These are phyloP conservation scores for Yamadazyma songkhlaensis DNA, from an alignment of 1,139 yeast genomes.

Conservation along the genomic window DNA sequence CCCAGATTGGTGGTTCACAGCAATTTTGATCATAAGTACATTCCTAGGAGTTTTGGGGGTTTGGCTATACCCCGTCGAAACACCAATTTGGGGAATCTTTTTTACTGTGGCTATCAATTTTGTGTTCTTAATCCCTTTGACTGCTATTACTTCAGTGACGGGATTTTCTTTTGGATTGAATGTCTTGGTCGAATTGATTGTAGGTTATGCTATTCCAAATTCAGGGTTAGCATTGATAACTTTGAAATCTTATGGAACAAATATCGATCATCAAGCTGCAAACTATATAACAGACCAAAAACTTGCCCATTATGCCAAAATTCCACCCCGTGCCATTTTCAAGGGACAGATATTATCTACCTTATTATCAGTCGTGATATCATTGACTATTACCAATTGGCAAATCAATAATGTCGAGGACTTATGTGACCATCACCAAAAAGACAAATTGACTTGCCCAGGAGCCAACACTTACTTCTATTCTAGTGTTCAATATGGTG, in stretches of 20 bases:
- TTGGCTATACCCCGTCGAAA: conserved; percentile 42
- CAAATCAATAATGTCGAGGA: conserved; percentile 36
- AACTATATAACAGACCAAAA: conserved; percentile 55
- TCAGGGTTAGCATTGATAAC: conserved; percentile 60
- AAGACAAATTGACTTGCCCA: conserved; percentile 47
- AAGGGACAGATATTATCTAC: conserved; percentile 54
- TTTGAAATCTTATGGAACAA: conserved; percentile 57
- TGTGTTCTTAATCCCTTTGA: conserved; percentile 51
- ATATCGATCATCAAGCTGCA: conserved; percentile 61
- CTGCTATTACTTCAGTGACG: conserved; percentile 49
- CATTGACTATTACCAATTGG: conserved; percentile 54
- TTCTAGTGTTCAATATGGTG: conserved; percentile 59
- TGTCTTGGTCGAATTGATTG: conserved; percentile 57
- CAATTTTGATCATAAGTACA: conserved; percentile 44
- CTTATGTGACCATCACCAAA: conserved; percentile 43
- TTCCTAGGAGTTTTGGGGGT: conserved; percentile 47
- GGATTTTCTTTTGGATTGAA: conserved; percentile 54
- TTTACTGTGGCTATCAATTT: conserved; percentile 53
- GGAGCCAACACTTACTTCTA: conserved; percentile 47
- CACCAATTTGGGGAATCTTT: conserved; percentile 58
- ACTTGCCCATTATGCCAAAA: conserved; percentile 56
- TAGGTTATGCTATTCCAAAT: conserved; percentile 64
- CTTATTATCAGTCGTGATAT: conserved; percentile 36
- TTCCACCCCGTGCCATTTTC: conserved; percentile 61
- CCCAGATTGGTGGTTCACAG: conserved; percentile 59